Percentiles rank a stretch among this genome's conserved stretches.
Conservation (phyloP, 139 green algal genomes). For the Volvox reticuliferus region DNA sequence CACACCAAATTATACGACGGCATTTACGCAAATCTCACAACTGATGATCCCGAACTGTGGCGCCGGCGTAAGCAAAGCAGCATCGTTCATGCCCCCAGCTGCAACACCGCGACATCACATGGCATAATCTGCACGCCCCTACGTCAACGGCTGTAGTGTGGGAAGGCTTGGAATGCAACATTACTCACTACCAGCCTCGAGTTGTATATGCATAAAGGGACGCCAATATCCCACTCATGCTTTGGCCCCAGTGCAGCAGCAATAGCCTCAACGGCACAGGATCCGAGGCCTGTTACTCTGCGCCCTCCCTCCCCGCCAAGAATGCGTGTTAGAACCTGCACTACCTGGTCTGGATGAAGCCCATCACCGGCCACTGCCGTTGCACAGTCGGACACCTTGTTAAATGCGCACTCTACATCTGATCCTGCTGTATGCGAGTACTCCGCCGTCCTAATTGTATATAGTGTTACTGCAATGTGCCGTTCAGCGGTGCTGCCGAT, state of each 20-base stretch:
- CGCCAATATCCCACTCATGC: neutral
- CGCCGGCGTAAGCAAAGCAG: neutral
- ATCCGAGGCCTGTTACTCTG: neutral
- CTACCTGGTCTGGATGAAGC: neutral
- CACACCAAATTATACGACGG: neutral
- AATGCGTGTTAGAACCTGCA: neutral
- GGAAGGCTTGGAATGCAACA: neutral
- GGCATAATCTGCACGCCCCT: neutral
- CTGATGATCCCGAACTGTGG: neutral
- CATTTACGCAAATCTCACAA: neutral
- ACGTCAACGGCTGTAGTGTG: neutral
- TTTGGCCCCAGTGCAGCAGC: too few relatives aligned
- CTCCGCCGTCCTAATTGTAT: neutral
- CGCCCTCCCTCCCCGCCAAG: neutral
- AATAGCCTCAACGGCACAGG: too few relatives aligned
- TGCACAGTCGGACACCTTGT: neutral
- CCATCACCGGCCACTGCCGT: neutral
- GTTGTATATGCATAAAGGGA: neutral
- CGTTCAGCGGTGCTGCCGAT: conserved; percentile 16
- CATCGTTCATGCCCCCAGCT: neutral
- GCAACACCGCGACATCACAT: neutral
- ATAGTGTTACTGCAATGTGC: neutral
- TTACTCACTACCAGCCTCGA: neutral
- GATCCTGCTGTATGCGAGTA: conserved; percentile 13
- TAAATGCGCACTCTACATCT: neutral